Evolutionary conservation across 1,284 basidiomycete genomes (phyloP).

Genomic region (Abortiporus biennis): DNA sequence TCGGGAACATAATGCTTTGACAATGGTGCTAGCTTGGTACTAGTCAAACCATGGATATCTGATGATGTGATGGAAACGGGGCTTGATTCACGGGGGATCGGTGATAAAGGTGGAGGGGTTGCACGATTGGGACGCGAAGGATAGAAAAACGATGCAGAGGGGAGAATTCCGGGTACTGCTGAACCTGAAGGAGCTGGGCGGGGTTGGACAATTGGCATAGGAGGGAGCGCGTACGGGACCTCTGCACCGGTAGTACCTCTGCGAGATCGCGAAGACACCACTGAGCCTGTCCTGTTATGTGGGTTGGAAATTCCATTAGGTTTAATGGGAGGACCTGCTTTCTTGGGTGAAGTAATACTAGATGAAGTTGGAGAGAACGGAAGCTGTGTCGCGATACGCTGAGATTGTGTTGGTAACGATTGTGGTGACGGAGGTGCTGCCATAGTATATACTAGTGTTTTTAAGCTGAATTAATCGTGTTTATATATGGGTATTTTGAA

Average conservation of each 20-base stretch:
- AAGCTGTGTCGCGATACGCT: constrained; percentile 23
- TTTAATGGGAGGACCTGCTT: constrained; percentile 1
- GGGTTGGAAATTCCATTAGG: constrained; percentile 9
- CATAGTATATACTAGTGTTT: background rate
- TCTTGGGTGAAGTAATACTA: constrained; percentile 13
- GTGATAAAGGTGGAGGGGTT: constrained; percentile 18
- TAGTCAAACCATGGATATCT: constrained; percentile 20
- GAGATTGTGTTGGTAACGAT: constrained; percentile 23
- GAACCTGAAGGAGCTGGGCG: constrained; percentile 21
- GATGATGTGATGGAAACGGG: constrained; percentile 23
- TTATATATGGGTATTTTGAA: too few relatives aligned
- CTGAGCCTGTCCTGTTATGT: constrained; percentile 20
- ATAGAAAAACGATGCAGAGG: constrained; percentile 68
- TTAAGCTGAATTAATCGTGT: too few relatives aligned
- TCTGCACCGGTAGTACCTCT: constrained; percentile 12
- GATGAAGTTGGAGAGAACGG: constrained; percentile 23
- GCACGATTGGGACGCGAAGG: constrained; percentile 49
- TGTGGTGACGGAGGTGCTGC: constrained; percentile 18
- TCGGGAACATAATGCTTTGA: constrained; percentile 20
- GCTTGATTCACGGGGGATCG: constrained; percentile 26
- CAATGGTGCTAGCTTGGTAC: constrained; percentile 23
- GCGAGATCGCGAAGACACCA: constrained; percentile 17
- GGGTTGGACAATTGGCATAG: constrained; percentile 20
- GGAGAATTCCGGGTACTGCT: constrained; percentile 66
- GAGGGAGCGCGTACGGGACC: constrained; percentile 17